phyloP scores from a whole-genome alignment of 2,329 filamentous ascomycete genomes.

The Orbilia oligospora region DNA sequence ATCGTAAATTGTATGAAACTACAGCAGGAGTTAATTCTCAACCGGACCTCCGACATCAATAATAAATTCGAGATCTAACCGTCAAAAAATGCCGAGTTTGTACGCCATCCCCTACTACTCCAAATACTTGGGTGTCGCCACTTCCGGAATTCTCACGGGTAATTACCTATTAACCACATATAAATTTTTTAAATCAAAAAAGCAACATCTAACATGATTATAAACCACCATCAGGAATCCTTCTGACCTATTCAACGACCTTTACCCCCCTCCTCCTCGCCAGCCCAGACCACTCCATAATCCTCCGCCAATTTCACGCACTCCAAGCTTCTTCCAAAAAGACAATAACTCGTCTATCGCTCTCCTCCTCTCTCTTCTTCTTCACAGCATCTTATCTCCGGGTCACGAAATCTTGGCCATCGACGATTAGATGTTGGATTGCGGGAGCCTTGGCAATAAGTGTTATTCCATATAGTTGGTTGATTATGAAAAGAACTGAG shows the following conservation, averaged over 20 bases:
- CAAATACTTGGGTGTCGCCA: constrained; percentile 32
- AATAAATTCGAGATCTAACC: background rate
- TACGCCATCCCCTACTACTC: constrained; percentile 15
- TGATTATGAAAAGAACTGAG: constrained; percentile 43
- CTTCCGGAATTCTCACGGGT: constrained; percentile 47
- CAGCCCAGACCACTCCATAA: constrained; percentile 27
- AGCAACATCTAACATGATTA: background rate
- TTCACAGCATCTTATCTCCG: constrained; percentile 17
- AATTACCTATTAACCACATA: background rate
- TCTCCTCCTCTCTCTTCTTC: constrained; percentile 21
- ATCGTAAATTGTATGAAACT: too few species aligned
- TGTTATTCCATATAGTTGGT: constrained; percentile 27
- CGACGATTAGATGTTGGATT: constrained; percentile 12
- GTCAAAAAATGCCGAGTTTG: constrained; percentile 2
- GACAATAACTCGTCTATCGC: background rate
- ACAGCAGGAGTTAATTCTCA: too few species aligned
- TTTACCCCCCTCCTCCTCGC: constrained; percentile 40
- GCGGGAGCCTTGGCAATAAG: constrained; percentile 5
- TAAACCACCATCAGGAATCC: constrained; percentile 19
- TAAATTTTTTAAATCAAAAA: too few species aligned
- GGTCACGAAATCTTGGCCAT: background rate
- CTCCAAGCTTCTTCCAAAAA: background rate
- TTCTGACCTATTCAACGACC: constrained; percentile 39
- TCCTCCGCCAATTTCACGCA: constrained; percentile 44
- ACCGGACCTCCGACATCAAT: too few species aligned